phyloP scores from a whole-genome alignment of 805 yeast genomes.

The Saturnispora gosingensis region DNA sequence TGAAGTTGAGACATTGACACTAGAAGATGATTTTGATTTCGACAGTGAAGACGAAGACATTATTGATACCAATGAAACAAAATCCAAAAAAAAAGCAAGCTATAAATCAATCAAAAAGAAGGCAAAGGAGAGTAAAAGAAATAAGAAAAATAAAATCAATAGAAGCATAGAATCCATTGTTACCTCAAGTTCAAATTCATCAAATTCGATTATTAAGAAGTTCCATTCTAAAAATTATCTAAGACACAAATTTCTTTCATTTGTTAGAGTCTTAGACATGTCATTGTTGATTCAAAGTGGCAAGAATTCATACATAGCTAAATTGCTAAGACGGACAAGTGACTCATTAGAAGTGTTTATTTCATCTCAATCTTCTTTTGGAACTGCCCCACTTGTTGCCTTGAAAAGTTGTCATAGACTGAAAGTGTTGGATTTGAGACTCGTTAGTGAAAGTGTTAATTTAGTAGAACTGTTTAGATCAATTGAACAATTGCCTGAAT shows the following conservation, averaged over 20 bases:
- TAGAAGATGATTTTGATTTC: not conserved
- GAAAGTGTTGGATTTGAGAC: conserved; percentile 61
- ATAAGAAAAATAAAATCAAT: not conserved
- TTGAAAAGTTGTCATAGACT: conserved; percentile 60
- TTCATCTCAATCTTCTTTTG: conserved; percentile 95
- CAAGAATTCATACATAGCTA: conserved; percentile 82
- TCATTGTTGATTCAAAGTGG: conserved; percentile 82
- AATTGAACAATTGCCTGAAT: conserved; percentile 47
- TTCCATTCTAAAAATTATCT: conserved; percentile 3
- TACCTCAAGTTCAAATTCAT: not conserved
- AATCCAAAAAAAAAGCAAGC: conserved; percentile 1
- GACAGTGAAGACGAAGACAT: not conserved
- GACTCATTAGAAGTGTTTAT: conserved; percentile 54
- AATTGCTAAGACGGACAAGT: conserved; percentile 70
- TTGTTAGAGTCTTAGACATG: conserved; percentile 62
- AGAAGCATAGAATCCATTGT: not conserved
- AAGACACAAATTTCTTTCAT: conserved; percentile 36
- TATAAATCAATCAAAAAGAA: conserved; percentile 6
- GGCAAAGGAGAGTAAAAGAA: not conserved
- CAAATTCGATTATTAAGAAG: conserved; percentile 2
- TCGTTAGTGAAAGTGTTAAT: conserved; percentile 87
- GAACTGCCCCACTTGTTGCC: conserved; percentile 80
- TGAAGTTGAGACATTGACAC: not conserved
- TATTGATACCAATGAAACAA: not conserved
- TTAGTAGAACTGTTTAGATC: conserved; percentile 71